These are phyloP conservation scores for Acanthamoeba royreba DNA, from an alignment of 208 protist genomes.

Conservation along the genomic window DNA sequence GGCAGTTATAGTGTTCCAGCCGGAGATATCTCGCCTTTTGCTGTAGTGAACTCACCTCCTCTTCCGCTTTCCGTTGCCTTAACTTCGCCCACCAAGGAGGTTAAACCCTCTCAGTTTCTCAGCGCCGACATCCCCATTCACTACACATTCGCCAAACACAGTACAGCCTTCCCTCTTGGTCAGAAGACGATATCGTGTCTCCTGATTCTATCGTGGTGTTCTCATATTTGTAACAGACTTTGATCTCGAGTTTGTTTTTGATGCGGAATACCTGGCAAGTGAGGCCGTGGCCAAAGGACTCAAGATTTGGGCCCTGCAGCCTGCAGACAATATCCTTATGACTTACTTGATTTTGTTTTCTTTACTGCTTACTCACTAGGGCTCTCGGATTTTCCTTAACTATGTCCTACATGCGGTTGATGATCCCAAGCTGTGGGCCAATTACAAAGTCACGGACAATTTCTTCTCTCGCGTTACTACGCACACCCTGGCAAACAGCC, in stretches of 20 bases:
- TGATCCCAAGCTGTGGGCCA: neutral
- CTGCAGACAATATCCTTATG: conserved; percentile 10
- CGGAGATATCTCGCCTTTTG: neutral
- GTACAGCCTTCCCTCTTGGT: neutral
- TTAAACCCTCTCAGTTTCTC: neutral
- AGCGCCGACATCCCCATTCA: conserved; percentile 9
- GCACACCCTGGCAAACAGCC: neutral
- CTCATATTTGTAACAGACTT: no score
- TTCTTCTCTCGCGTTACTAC: neutral
- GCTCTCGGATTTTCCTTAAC: conserved; percentile 35
- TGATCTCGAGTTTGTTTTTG: conserved; percentile 5
- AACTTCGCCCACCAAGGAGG: neutral
- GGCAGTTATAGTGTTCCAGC: neutral
- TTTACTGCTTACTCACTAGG: no score
- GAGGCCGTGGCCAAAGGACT: neutral
- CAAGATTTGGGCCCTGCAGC: neutral
- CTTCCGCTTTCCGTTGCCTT: neutral
- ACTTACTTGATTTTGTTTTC: no score
- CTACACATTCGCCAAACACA: neutral
- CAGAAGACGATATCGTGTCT: no score
- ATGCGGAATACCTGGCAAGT: neutral
- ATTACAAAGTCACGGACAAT: neutral
- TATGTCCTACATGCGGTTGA: neutral
- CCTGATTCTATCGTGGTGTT: no score
- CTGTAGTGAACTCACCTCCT: neutral